Percentiles rank a stretch among this genome's conserved stretches.
phyloP scores from a whole-genome alignment of 2,329 filamentous ascomycete species.

The Coniochaeta ligniaria region DNA sequence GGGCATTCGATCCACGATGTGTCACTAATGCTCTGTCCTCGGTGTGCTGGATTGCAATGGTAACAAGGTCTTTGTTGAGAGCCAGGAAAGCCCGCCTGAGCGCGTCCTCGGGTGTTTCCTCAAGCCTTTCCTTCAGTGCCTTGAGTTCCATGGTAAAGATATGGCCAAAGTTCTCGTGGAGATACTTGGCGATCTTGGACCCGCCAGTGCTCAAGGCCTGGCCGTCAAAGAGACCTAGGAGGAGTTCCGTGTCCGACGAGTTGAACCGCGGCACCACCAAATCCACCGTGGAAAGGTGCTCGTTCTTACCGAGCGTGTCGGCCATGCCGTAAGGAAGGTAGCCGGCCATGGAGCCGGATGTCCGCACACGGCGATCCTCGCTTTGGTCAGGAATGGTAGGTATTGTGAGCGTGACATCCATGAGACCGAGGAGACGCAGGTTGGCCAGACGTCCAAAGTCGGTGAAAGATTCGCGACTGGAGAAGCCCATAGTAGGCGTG shows the following conservation, averaged over 20 bases:
- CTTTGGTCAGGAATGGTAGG: slow-evolving; percentile 92
- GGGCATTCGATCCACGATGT: slow-evolving; percentile 60
- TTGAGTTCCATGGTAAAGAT: slow-evolving; percentile 80
- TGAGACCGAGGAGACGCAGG: slow-evolving; percentile 81
- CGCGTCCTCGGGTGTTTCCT: slow-evolving; percentile 76
- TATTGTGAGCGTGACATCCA: slow-evolving; percentile 95
- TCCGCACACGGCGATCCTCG: slow-evolving; percentile 89
- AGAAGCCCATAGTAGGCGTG: slow-evolving; percentile 42
- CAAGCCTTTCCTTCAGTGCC: slow-evolving; percentile 54
- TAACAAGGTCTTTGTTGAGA: slow-evolving; percentile 90
- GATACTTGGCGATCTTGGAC: slow-evolving; percentile 90
- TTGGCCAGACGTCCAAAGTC: slow-evolving; percentile 84
- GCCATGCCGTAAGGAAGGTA: slow-evolving; percentile 96
- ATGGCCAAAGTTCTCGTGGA: slow-evolving; percentile 91
- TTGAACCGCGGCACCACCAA: slow-evolving; percentile 91
- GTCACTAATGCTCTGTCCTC: slow-evolving; percentile 62
- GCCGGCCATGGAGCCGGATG: slow-evolving; percentile 90
- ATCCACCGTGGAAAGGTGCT: slow-evolving; percentile 92
- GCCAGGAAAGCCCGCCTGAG: slow-evolving; percentile 78
- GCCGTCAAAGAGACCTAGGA: slow-evolving; percentile 94
- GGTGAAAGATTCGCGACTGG: slow-evolving; percentile 65
- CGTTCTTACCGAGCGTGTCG: slow-evolving; percentile 84
- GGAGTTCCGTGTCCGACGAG: slow-evolving; percentile 79
- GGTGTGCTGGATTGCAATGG: slow-evolving; percentile 70
- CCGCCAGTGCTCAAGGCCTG: slow-evolving; percentile 83